phyloP scores from a whole-genome alignment of 2,329 filamentous ascomycete species.

The Ramularia endophylla region DNA sequence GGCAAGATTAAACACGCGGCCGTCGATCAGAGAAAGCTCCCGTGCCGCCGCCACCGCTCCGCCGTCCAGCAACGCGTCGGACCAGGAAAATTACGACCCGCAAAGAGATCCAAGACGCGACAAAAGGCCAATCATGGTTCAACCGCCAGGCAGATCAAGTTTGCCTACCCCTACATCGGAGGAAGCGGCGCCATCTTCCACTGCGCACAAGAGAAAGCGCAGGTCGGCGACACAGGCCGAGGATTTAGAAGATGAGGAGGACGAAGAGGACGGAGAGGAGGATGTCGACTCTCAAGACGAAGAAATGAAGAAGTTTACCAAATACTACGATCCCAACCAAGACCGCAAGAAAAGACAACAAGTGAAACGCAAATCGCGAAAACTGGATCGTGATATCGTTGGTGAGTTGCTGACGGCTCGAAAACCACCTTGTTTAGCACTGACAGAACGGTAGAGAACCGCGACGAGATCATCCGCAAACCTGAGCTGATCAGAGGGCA shows the following conservation, averaged over 20 bases:
- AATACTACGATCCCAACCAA: constrained; percentile 76
- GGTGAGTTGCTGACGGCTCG: constrained; percentile 35
- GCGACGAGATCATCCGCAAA: constrained; percentile 63
- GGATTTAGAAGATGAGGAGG: constrained; percentile 12
- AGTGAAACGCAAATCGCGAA: constrained; percentile 64
- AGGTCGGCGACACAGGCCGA: constrained; percentile 9
- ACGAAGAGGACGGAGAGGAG: constrained; percentile 22
- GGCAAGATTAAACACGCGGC: constrained; percentile 19
- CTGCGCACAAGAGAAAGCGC: constrained; percentile 19
- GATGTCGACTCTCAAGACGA: constrained; percentile 20
- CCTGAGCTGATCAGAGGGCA: constrained; percentile 41
- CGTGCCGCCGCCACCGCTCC: constrained; percentile 12
- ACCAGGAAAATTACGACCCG: constrained; percentile 39
- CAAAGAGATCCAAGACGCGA: constrained; percentile 22
- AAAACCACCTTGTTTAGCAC: background rate
- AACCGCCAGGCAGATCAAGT: constrained; percentile 5
- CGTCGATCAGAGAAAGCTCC: constrained; percentile 12
- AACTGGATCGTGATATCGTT: constrained; percentile 57
- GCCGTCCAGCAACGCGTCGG: constrained; percentile 27
- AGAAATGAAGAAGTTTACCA: constrained; percentile 28
- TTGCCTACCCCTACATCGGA: constrained; percentile 35
- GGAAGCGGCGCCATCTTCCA: constrained; percentile 15
- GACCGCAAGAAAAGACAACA: constrained; percentile 64
- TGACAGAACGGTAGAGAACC: constrained; percentile 49
- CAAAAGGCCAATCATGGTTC: constrained; percentile 32